phyloP scores from a whole-genome alignment of 352 stramenopile species.

The Pythium pectinolyticum region DNA sequence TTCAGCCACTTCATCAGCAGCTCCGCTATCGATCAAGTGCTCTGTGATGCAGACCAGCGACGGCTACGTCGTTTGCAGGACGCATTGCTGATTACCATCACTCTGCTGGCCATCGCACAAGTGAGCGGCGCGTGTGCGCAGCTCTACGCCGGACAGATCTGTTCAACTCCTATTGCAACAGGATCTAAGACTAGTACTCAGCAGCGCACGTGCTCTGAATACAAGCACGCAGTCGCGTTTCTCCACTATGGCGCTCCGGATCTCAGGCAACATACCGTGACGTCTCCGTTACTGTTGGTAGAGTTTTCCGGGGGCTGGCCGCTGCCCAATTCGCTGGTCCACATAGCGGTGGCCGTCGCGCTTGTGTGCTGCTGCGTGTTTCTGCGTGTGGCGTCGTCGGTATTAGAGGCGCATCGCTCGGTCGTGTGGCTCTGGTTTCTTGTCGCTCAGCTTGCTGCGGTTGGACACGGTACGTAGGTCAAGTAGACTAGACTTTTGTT shows the following conservation, averaged over 20 bases:
- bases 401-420: conserved; percentile 3
- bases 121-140: conserved; percentile 8
- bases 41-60: not conserved
- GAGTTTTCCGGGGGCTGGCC: conserved; percentile 15
- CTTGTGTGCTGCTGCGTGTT: conserved; percentile 1
- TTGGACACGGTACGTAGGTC: conserved; percentile 4
- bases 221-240: not conserved
- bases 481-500: not conserved
- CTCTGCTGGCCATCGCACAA: not conserved
- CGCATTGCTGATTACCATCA: not conserved
- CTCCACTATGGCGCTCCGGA: not conserved
- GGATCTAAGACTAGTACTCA: not conserved
- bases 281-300: not conserved
- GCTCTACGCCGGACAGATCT: conserved; percentile 4
- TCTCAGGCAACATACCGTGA: too few species aligned
- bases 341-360: not conserved
- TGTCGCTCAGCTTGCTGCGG: not conserved
- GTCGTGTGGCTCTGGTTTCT: conserved; percentile 10
- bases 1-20: not conserved
- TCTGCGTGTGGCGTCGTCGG: not conserved
- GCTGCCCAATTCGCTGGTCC: conserved; percentile 8
- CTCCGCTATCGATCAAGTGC: not conserved
- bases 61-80: conserved; percentile 10
- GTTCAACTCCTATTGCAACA: not conserved
- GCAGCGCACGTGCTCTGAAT: not conserved